Conservation (phyloP, 768 basidiomycete species). For the Suillus luteus region DNA sequence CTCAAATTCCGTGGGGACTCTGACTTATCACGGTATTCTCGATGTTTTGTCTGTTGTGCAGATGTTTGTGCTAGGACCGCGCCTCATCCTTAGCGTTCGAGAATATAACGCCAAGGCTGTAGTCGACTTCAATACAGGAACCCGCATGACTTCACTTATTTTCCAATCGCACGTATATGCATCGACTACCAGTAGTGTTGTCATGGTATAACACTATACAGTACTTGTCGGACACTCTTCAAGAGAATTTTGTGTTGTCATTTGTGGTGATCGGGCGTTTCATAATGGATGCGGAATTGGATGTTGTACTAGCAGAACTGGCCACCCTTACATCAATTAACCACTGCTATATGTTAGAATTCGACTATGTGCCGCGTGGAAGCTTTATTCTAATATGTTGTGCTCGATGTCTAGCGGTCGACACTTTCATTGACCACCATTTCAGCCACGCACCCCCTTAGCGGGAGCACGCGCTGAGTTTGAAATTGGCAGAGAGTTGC, state of each 20-base stretch:
- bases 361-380: too few species aligned
- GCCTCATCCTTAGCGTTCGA: conserved; percentile 7
- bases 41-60: background rate
- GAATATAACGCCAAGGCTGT: background rate
- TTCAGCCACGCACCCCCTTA: too few species aligned
- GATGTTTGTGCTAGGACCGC: conserved; percentile 3
- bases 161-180: background rate
- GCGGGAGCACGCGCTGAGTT: too few species aligned
- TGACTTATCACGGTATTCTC: background rate
- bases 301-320: too few species aligned
- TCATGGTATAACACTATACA: background rate
- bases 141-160: background rate
- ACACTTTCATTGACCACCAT: too few species aligned
- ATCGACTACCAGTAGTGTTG: background rate
- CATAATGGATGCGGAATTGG: background rate
- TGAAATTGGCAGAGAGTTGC: too few species aligned
- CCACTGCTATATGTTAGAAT: too few species aligned
- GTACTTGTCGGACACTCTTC: background rate
- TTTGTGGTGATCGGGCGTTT: background rate
- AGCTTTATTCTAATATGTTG: too few species aligned
- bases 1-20: background rate
- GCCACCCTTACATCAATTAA: too few species aligned
- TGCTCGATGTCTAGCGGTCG: too few species aligned
- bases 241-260: background rate
- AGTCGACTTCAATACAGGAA: background rate